Conservation (phyloP, 345 rosid genomes). For the Melastoma malabathricum region DNA sequence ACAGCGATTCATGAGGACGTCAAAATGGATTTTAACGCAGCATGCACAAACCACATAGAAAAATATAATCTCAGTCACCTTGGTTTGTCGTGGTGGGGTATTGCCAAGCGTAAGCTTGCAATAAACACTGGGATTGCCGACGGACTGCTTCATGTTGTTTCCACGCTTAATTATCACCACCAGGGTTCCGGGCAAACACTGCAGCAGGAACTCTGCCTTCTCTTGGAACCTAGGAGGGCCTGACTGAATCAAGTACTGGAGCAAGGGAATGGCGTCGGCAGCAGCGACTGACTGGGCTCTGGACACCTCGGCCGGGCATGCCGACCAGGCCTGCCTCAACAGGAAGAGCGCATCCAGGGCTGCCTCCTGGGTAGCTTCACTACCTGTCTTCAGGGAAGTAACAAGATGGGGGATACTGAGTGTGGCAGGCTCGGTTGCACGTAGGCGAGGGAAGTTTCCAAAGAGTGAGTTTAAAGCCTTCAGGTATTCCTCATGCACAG, state of each 20-base stretch:
- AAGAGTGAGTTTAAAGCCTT: constrained; percentile 83
- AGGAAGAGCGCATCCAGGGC: constrained; percentile 89
- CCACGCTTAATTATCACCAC: constrained; percentile 90
- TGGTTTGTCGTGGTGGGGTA: constrained; percentile 76
- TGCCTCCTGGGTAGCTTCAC: constrained; percentile 99
- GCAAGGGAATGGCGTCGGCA: constrained; percentile 92
- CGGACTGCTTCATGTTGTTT: constrained; percentile 97
- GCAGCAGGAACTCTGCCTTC: constrained; percentile 90
- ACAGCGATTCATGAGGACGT: not conserved
- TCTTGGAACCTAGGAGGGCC: constrained; percentile 99
- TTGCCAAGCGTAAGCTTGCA: constrained; percentile 92
- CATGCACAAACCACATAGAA: too few species aligned
- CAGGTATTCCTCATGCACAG: constrained; percentile 89
- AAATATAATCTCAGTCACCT: constrained; percentile 22
- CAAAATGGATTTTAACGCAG: not conserved
- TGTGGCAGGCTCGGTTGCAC: constrained; percentile 98
- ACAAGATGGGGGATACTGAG: constrained; percentile 95
- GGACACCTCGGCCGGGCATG: constrained; percentile 95
- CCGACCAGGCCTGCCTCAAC: constrained; percentile 99
- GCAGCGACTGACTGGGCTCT: constrained; percentile 95
- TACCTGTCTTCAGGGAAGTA: constrained; percentile 79
- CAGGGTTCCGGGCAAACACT: constrained; percentile 95
- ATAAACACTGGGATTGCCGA: constrained; percentile 91
- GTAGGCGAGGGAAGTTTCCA: constrained; percentile 90
- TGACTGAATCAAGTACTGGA: constrained; percentile 92